Evolutionary conservation across 2,329 filamentous ascomycete species (phyloP).

Genomic region (Neofusicoccum ribis): DNA sequence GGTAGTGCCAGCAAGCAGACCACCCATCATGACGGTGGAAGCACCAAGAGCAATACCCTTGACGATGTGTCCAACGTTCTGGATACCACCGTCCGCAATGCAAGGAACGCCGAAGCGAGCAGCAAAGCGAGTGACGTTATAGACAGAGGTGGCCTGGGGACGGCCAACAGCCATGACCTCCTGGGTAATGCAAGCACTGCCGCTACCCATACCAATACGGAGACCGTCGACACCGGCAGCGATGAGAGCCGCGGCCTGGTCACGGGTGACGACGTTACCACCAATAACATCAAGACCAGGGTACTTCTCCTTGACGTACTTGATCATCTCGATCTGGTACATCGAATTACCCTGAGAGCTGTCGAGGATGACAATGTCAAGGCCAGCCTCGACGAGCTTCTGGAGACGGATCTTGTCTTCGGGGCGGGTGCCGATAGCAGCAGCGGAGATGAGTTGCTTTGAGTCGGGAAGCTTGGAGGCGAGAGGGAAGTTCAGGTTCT

Average conservation of each 20-base stretch:
- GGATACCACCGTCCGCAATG: conserved; percentile 96
- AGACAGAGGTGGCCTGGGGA: conserved; percentile 91
- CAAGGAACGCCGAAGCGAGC: conserved; percentile 93
- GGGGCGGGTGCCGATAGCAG: conserved; percentile 90
- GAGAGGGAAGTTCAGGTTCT: conserved; percentile 96
- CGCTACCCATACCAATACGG: conserved; percentile 98
- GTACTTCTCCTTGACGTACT: conserved; percentile 87
- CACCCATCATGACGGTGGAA: conserved; percentile 98
- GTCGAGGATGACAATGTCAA: conserved; percentile 94
- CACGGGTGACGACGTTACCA: conserved; percentile 96
- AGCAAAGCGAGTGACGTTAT: conserved; percentile 85
- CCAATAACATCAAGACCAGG: conserved; percentile 90
- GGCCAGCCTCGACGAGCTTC: conserved; percentile 88
- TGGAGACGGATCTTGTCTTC: conserved; percentile 86
- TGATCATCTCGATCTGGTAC: conserved; percentile 98
- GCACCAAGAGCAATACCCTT: conserved; percentile 95
- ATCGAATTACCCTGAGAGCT: conserved; percentile 97
- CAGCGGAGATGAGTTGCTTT: conserved; percentile 95
- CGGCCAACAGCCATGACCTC: conserved; percentile 99
- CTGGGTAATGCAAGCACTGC: conserved; percentile 97
- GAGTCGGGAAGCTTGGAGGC: conserved; percentile 95
- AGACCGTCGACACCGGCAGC: conserved; percentile 93
- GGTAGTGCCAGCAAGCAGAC: conserved; percentile 92
- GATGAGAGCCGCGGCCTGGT: conserved; percentile 90
- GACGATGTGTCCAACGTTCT: conserved; percentile 98